Conservation (phyloP, 169 alveolate genomes). For the Plasmodium falciparum region DNA sequence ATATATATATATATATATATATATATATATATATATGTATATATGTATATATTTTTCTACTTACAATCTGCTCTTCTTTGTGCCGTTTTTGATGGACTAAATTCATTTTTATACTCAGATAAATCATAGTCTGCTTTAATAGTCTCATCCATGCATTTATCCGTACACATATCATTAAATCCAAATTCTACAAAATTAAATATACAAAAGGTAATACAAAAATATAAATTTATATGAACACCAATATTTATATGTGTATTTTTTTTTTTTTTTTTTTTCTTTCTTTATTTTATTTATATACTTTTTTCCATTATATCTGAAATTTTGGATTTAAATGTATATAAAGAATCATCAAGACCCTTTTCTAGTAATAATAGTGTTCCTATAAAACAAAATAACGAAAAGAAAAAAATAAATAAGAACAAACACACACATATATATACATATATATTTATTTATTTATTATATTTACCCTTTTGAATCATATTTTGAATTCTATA, state of each 20-base stretch:
- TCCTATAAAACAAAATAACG: not conserved
- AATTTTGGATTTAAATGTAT: slow-evolving; percentile 28
- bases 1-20: not conserved
- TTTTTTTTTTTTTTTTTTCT: not conserved
- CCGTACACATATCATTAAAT: slow-evolving; percentile 49
- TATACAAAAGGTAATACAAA: not conserved
- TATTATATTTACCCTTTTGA: slow-evolving; percentile 12
- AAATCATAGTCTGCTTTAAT: slow-evolving; percentile 13
- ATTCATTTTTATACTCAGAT: slow-evolving; percentile 9
- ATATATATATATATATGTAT: not conserved
- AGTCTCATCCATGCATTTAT: slow-evolving; percentile 32
- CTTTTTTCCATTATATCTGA: slow-evolving; percentile 49
- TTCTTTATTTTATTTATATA: not conserved
- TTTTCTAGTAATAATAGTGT: slow-evolving; percentile 22
- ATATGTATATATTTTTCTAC: not conserved
- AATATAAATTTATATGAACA: not conserved
- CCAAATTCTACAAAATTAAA: slow-evolving; percentile 29
- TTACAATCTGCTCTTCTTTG: slow-evolving; percentile 63
- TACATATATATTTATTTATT: not conserved
- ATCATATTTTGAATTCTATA: slow-evolving; percentile 20
- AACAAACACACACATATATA: too few relatives aligned
- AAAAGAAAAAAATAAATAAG: not conserved
- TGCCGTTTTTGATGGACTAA: slow-evolving; percentile 5
- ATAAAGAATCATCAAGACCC: slow-evolving; percentile 10
- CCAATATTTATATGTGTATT: not conserved